Evolutionary conservation across 2,329 filamentous ascomycete species (phyloP), one percentile per base, ranked within the genome.

Genomic region (Ophiostoma fasciatum): DNA sequence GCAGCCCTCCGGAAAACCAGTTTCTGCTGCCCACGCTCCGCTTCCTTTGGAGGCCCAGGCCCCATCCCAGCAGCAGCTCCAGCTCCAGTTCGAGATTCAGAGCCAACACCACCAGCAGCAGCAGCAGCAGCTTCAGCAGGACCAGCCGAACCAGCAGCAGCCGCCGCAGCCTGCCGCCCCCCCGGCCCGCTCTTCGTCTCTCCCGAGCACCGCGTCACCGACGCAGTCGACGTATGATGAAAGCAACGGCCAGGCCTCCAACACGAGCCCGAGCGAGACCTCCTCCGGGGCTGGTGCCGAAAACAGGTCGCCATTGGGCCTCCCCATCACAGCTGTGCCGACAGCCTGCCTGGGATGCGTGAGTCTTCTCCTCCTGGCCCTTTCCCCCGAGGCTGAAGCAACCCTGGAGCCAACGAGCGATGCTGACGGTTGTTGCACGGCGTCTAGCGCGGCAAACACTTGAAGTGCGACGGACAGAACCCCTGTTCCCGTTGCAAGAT

Each of bases 381-480:
- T 22, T 35, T 26, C 30, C 27, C 11, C 14, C 31, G n/a, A n/a
- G n/a, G n/a, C n/a, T n/a, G n/a, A 14, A 14, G 13, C 13, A 14
- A 14, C 10, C 5, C 13, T 18, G 3, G 6, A 14, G 17, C 25
- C 7, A 11, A 15, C 31, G n/a, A 17, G 27, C n/a, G 4, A 11
- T 20, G 8, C 34, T 30, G 15, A 27, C 22, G 7, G 11, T 7
- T 9, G 11, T 8, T 13, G 6, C 11, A n/a, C n/a, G n/a, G n/a
- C n/a, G 19, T 33, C 4, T 22, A 74, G 70, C 63, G 71, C 35
- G 59, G 51, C 44, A 74, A 82, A 49, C 82, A 87, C 54, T 64
- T 85, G 33, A 87, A 83, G 52, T 87, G 81, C 51, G 78, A 85
- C 53, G 79, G 78, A 20, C 57, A 62, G 26, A 74, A 58, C 22